Percentiles rank a stretch among this genome's conserved stretches.
Evolutionary conservation across 2,329 filamentous ascomycete species (phyloP).

Genomic region (Endothia cerciana): DNA sequence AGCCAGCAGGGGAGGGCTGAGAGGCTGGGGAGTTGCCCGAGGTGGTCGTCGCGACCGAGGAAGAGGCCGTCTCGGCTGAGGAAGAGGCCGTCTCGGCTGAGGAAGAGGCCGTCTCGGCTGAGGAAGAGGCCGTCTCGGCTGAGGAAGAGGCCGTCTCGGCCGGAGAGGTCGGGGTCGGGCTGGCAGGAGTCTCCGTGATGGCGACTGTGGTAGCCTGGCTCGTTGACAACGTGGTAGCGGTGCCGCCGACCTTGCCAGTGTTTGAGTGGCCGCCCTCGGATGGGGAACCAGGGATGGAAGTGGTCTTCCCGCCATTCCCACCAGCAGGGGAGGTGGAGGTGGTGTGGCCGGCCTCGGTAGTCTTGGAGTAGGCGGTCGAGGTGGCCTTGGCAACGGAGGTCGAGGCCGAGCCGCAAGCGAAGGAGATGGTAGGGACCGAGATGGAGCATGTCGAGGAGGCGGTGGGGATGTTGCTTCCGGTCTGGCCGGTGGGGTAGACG

Average conservation of each 20-base stretch:
- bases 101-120: slow-evolving; percentile 5
- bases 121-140: slow-evolving; percentile 28
- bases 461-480: slow-evolving; percentile 52
- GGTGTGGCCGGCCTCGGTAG: slow-evolving; percentile 26
- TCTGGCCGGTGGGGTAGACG: slow-evolving; percentile 60
- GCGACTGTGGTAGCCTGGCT: slow-evolving; percentile 25
- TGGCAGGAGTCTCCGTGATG: slow-evolving; percentile 21
- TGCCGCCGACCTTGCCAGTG: slow-evolving; percentile 6
- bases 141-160: background rate
- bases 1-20: slow-evolving; percentile 15
- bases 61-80: slow-evolving; percentile 27
- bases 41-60: slow-evolving; percentile 19
- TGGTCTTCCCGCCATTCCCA: background rate
- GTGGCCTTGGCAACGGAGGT: slow-evolving; percentile 34
- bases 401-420: slow-evolving; percentile 64
- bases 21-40: slow-evolving; percentile 16
- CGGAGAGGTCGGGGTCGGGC: slow-evolving; percentile 8
- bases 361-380: slow-evolving; percentile 27
- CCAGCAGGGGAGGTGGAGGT: background rate
- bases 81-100: background rate
- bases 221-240: slow-evolving; percentile 22
- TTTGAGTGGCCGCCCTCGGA: slow-evolving; percentile 1
- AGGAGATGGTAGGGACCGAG: slow-evolving; percentile 73
- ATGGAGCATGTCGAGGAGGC: slow-evolving; percentile 63
- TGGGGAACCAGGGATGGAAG: slow-evolving; percentile 8